Percentiles rank a stretch among this genome's conserved stretches.
Conservation (phyloP, 2,329 filamentous ascomycete species). For the Colletotrichum sp. region DNA sequence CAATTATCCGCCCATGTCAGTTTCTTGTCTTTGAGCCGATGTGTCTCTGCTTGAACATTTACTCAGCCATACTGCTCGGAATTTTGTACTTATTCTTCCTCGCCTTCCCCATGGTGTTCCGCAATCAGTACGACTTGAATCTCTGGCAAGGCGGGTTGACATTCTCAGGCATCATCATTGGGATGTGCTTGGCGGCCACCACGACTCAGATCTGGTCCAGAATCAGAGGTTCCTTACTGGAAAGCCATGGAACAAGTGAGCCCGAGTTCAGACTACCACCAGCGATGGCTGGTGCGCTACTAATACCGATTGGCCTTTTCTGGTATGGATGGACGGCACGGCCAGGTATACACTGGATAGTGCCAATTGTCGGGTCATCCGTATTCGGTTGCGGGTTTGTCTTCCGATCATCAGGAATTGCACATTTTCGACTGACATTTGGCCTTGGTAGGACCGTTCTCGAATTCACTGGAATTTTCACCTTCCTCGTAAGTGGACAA, state of each 20-base stretch:
- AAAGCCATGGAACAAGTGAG: conserved; percentile 64
- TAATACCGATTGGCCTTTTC: conserved; percentile 71
- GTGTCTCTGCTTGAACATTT: conserved; percentile 80
- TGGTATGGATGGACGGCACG: conserved; percentile 23
- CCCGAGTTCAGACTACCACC: conserved; percentile 86
- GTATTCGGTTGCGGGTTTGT: conserved; percentile 75
- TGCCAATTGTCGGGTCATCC: conserved; percentile 67
- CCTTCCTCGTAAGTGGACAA: conserved; percentile 72
- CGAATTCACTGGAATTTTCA: conserved; percentile 84
- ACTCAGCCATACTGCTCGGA: conserved; percentile 81
- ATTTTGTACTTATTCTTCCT: conserved; percentile 92
- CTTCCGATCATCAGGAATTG: background rate
- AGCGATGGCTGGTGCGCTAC: conserved; percentile 72
- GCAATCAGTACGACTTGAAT: conserved; percentile 74
- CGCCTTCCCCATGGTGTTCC: conserved; percentile 84
- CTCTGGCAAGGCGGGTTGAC: conserved; percentile 78
- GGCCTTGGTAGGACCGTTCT: conserved; percentile 67
- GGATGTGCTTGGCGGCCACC: conserved; percentile 65
- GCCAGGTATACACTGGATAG: conserved; percentile 10
- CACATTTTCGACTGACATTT: background rate
- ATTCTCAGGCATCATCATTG: conserved; percentile 74
- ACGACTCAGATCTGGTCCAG: conserved; percentile 70
- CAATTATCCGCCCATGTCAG: conserved; percentile 74
- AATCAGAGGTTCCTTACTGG: conserved; percentile 62
- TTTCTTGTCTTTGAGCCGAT: conserved; percentile 84